Conservation (phyloP, 2,329 filamentous ascomycete species). For the Aspergillus intermedius region DNA sequence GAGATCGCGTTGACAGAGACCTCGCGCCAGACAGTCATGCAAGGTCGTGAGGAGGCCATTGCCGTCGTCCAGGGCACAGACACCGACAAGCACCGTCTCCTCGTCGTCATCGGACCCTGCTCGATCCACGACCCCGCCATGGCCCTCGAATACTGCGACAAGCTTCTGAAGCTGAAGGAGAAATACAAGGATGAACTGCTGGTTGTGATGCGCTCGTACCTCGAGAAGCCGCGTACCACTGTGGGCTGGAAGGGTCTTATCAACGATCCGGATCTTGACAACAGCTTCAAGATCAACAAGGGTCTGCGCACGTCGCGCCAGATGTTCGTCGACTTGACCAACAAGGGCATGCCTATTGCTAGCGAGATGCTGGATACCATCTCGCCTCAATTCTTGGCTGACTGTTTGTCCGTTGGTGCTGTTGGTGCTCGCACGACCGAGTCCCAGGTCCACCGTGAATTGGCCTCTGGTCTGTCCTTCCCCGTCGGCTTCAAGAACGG, state of each 20-base stretch:
- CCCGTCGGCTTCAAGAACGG: slow-evolving; percentile 99
- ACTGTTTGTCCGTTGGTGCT: slow-evolving; percentile 83
- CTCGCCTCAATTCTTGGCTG: slow-evolving; percentile 91
- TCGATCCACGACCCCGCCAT: slow-evolving; percentile 92
- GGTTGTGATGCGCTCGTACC: slow-evolving; percentile 96
- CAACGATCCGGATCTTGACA: slow-evolving; percentile 97
- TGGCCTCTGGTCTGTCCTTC: slow-evolving; percentile 91
- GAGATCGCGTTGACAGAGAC: slow-evolving; percentile 59
- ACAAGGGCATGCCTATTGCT: slow-evolving; percentile 89
- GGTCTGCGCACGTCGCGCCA: slow-evolving; percentile 79
- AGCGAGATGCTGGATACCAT: slow-evolving; percentile 98
- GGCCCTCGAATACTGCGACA: slow-evolving; percentile 87
- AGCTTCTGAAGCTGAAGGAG: slow-evolving; percentile 71
- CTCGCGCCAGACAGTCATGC: slow-evolving; percentile 49
- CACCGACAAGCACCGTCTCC: slow-evolving; percentile 48
- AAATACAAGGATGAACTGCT: slow-evolving; percentile 85
- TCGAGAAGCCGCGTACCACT: slow-evolving; percentile 96
- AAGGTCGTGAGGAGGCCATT: slow-evolving; percentile 55
- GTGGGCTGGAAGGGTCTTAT: slow-evolving; percentile 98
- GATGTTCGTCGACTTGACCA: slow-evolving; percentile 86
- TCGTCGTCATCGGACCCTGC: slow-evolving; percentile 89
- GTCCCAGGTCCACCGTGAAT: slow-evolving; percentile 87
- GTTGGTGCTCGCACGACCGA: slow-evolving; percentile 96
- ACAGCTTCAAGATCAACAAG: slow-evolving; percentile 99
- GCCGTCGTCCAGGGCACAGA: slow-evolving; percentile 56